phyloP scores from a whole-genome alignment of 2,329 filamentous ascomycete species.

The Grosmannia penicillata region DNA sequence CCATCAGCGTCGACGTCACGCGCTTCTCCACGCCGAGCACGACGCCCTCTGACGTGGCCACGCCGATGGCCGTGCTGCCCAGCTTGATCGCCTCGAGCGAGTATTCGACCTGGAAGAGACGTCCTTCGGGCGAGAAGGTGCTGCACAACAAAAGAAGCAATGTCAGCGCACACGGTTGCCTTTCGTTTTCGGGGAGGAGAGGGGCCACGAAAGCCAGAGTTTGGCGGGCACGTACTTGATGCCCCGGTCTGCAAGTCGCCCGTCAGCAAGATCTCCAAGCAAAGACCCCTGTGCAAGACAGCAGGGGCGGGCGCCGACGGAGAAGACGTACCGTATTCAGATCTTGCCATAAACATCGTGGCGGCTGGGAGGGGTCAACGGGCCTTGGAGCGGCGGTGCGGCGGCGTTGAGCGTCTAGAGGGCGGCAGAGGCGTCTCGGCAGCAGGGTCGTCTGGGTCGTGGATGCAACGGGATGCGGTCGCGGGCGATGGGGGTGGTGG shows the following conservation, averaged over 20 bases:
- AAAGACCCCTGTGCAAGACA: not conserved
- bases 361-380: slow-evolving; percentile 19
- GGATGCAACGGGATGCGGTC: slow-evolving; percentile 1
- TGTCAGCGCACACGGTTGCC: too few species aligned
- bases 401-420: not conserved
- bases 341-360: slow-evolving; percentile 99
- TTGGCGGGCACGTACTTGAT: slow-evolving; percentile 19
- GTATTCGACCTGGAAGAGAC: slow-evolving; percentile 99
- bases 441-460: not conserved
- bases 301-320: slow-evolving; percentile 10
- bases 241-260: slow-evolving; percentile 2
- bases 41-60: slow-evolving; percentile 88
- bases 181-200: too few species aligned
- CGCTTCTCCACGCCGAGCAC: slow-evolving; percentile 98
- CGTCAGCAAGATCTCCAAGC: not conserved
- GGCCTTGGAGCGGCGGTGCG: not conserved
- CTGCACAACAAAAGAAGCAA: too few species aligned
- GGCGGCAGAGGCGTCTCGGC: too few species aligned
- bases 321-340: slow-evolving; percentile 82
- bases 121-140: slow-evolving; percentile 98
- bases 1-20: slow-evolving; percentile 91
- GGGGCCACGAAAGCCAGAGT: too few species aligned
- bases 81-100: slow-evolving; percentile 99
- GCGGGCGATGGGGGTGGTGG: not conserved
- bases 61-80: slow-evolving; percentile 93